These are phyloP conservation scores for Rhizopogon vulgaris DNA, from an alignment of 768 basidiomycete genomes.

Conservation along the genomic window DNA sequence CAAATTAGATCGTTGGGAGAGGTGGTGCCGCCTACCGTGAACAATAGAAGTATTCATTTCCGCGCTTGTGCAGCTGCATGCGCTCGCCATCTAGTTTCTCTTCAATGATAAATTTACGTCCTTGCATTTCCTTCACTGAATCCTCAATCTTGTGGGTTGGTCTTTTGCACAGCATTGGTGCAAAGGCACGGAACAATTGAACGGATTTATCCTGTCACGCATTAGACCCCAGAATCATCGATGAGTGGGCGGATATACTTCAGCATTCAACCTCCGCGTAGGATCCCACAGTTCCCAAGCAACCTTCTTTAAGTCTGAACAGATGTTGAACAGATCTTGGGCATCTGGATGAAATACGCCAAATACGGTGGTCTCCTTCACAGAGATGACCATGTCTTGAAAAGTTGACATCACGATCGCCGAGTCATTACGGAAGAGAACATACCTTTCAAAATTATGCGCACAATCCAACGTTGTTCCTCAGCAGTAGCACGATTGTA, in stretches of 20 bases:
- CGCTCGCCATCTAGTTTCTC: conserved; percentile 98
- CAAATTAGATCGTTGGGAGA: not conserved
- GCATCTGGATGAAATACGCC: conserved; percentile 92
- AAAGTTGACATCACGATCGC: not conserved
- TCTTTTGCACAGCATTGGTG: conserved; percentile 93
- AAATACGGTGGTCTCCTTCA: conserved; percentile 92
- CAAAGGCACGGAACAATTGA: conserved; percentile 79
- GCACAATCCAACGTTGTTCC: conserved; percentile 94
- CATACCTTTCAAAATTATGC: conserved; percentile 89
- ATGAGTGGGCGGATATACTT: conserved; percentile 28
- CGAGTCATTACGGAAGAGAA: not conserved
- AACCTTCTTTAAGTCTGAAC: conserved; percentile 92
- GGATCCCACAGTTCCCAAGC: conserved; percentile 86
- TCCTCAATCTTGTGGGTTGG: conserved; percentile 77
- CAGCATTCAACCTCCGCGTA: conserved; percentile 52
- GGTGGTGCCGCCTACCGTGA: conserved; percentile 53
- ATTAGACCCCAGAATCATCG: conserved; percentile 3
- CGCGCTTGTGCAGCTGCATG: conserved; percentile 91
- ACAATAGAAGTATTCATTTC: conserved; percentile 88
- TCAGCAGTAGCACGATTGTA: conserved; percentile 76
- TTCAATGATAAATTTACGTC: conserved; percentile 79
- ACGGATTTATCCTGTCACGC: conserved; percentile 71
- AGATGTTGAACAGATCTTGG: conserved; percentile 90
- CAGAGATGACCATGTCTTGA: conserved; percentile 83
- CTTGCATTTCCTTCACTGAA: conserved; percentile 79